These are phyloP conservation scores for Neofusicoccum laricinum DNA, from an alignment of 2,329 filamentous ascomycete genomes.

Conservation along the genomic window DNA sequence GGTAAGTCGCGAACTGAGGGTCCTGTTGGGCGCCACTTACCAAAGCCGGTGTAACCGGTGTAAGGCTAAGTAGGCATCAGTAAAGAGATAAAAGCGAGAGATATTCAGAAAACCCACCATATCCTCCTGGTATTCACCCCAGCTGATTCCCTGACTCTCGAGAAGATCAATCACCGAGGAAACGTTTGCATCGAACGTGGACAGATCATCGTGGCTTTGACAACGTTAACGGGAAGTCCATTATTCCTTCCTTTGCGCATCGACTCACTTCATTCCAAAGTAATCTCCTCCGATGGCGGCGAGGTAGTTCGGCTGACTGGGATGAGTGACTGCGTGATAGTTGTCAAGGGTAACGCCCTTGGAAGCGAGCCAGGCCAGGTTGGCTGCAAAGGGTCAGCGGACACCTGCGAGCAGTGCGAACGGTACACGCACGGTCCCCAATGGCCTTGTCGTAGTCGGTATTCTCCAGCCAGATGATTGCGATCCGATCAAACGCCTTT, in stretches of 20 bases:
- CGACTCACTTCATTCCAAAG: slow-evolving; percentile 59
- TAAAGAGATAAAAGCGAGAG: not conserved
- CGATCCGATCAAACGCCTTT: slow-evolving; percentile 69
- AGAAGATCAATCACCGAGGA: slow-evolving; percentile 42
- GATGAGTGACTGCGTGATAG: slow-evolving; percentile 63
- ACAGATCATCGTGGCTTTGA: slow-evolving; percentile 29
- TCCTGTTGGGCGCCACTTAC: slow-evolving; percentile 28
- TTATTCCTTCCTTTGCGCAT: no score
- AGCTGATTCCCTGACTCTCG: slow-evolving; percentile 41
- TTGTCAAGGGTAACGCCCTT: slow-evolving; percentile 61
- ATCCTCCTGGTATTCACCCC: slow-evolving; percentile 71
- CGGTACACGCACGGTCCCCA: slow-evolving; percentile 54
- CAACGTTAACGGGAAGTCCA: slow-evolving; percentile 41
- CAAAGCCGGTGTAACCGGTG: slow-evolving; percentile 58
- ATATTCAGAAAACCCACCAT: slow-evolving; percentile 43
- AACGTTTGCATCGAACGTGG: slow-evolving; percentile 56
- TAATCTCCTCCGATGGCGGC: slow-evolving; percentile 67
- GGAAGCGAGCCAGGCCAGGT: slow-evolving; percentile 56
- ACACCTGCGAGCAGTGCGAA: not conserved
- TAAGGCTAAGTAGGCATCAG: not conserved
- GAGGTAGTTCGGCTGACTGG: slow-evolving; percentile 74
- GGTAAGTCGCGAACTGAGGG: not conserved
- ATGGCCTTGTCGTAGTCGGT: slow-evolving; percentile 64
- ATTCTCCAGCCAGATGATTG: slow-evolving; percentile 76
- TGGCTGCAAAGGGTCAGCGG: slow-evolving; percentile 36